Evolutionary conservation across 129 eudicot genomes (phyloP).

Genomic region (Lonicera japonica): DNA sequence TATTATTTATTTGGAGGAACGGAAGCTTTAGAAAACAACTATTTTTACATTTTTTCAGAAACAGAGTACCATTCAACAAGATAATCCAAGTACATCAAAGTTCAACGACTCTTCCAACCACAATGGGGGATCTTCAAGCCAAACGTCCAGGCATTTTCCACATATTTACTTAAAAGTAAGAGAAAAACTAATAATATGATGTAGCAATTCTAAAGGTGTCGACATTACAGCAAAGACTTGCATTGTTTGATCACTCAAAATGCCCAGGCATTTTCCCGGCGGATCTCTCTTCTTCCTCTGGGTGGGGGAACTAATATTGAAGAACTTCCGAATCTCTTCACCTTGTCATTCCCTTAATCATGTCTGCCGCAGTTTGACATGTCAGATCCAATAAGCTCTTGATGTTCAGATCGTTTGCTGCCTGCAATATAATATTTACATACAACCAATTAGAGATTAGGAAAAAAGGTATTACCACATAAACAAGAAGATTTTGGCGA

Average conservation of each 20-base stretch:
- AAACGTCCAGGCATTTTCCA: too few relatives aligned
- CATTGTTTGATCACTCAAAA: conserved; percentile 7
- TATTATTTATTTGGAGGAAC: too few relatives aligned
- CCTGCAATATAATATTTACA: conserved; percentile 1
- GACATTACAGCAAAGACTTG: neutral
- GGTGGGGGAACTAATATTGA: conserved; percentile 24
- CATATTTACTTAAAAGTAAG: neutral
- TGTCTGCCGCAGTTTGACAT: conserved; percentile 21
- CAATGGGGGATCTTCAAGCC: too few relatives aligned
- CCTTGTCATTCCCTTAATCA: conserved; percentile 21
- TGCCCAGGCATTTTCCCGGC: conserved; percentile 26
- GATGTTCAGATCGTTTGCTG: conserved; percentile 24
- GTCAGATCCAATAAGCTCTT: conserved; percentile 20
- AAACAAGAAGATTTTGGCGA: neutral
- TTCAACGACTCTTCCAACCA: too few relatives aligned
- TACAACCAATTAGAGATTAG: neutral
- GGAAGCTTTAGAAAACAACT: too few relatives aligned
- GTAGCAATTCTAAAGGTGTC: neutral
- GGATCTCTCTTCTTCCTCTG: conserved; percentile 18
- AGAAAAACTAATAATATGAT: neutral
- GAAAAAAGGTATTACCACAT: neutral
- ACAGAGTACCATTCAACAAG: too few relatives aligned
- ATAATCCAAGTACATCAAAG: too few relatives aligned
- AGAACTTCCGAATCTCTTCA: conserved; percentile 16
- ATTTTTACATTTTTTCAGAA: too few relatives aligned